Evolutionary conservation across 129 eudicot genomes (phyloP).

Genomic region (Helianthus tuberosus): DNA sequence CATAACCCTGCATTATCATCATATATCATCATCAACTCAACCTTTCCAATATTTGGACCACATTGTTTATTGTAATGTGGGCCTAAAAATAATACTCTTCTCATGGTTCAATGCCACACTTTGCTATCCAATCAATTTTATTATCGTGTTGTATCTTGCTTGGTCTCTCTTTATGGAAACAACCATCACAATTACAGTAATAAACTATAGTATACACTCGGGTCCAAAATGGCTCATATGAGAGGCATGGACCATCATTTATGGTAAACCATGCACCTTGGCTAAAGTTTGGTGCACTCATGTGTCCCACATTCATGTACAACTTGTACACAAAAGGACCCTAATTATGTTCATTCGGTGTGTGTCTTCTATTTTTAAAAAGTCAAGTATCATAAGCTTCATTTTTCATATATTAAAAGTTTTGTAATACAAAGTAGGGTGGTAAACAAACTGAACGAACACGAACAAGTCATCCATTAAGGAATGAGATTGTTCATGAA

Average conservation of each 20-base stretch:
- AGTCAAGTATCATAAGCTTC: neutral
- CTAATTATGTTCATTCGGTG: conserved; percentile 17
- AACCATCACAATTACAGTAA: conserved; percentile 25
- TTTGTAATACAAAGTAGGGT: neutral
- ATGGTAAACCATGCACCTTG: conserved; percentile 32
- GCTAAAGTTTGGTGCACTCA: conserved; percentile 17
- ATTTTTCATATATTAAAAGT: neutral
- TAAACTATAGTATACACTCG: conserved; percentile 21
- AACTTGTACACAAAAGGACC: conserved; percentile 30
- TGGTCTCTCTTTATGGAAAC: conserved; percentile 41
- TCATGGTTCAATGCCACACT: conserved; percentile 23
- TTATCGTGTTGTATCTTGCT: conserved; percentile 27
- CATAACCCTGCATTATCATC: conserved; percentile 1
- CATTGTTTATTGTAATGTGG: conserved; percentile 26
- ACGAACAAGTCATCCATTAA: too few relatives aligned
- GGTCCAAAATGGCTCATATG: conserved; percentile 35
- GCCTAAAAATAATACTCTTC: conserved; percentile 18
- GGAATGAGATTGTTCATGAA: too few relatives aligned
- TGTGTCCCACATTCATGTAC: conserved; percentile 28
- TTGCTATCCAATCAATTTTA: conserved; percentile 22
- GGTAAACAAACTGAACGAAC: too few relatives aligned
- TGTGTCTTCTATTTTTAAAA: conserved; percentile 21
- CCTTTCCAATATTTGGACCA: conserved; percentile 32
- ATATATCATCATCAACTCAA: conserved; percentile 4
- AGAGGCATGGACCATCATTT: conserved; percentile 36